Evolutionary conservation across 768 basidiomycete genomes (phyloP).

Genomic region (Hygrophoropsis aurantiaca): DNA sequence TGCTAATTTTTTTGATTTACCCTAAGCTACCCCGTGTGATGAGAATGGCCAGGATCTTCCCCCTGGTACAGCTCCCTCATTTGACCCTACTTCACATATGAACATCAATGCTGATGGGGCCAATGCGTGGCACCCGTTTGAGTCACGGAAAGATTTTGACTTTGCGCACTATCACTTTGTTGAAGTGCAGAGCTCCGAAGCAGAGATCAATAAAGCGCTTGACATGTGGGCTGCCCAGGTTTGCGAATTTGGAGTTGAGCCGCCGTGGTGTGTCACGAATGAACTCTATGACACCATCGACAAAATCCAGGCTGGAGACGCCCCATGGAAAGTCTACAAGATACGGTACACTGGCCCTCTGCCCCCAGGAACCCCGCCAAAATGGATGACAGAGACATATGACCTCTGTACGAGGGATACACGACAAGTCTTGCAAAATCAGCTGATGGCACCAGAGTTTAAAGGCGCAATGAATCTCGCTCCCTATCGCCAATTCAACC

Average conservation of each 20-base stretch:
- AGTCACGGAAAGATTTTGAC: conserved; percentile 24
- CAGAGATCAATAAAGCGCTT: conserved; percentile 15
- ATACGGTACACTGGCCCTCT: conserved; percentile 21
- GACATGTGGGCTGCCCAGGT: conserved; percentile 25
- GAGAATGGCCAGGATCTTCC: conserved; percentile 5
- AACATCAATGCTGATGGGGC: conserved; percentile 6
- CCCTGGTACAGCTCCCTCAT: not conserved
- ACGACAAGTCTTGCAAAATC: conserved; percentile 14
- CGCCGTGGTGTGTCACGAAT: conserved; percentile 18
- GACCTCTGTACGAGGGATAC: conserved; percentile 22
- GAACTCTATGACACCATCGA: conserved; percentile 18
- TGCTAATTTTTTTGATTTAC: no score
- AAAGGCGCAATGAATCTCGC: conserved; percentile 15
- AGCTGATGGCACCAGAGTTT: conserved; percentile 23
- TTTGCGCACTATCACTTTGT: conserved; percentile 27
- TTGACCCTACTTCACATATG: not conserved
- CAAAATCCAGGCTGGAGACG: conserved; percentile 13
- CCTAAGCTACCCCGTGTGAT: conserved; percentile 8
- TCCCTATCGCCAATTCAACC: conserved; percentile 24
- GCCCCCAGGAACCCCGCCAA: conserved; percentile 11
- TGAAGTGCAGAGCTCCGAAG: conserved; percentile 21
- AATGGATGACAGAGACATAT: conserved; percentile 29
- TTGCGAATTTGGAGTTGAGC: conserved; percentile 7
- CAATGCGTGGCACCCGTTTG: conserved; percentile 28
- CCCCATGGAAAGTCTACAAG: conserved; percentile 19